Evolutionary conservation across 495 filamentous ascomycete species (phyloP), one percentile per base, ranked within the genome.

Genomic region (Gamarada debralockiae): DNA sequence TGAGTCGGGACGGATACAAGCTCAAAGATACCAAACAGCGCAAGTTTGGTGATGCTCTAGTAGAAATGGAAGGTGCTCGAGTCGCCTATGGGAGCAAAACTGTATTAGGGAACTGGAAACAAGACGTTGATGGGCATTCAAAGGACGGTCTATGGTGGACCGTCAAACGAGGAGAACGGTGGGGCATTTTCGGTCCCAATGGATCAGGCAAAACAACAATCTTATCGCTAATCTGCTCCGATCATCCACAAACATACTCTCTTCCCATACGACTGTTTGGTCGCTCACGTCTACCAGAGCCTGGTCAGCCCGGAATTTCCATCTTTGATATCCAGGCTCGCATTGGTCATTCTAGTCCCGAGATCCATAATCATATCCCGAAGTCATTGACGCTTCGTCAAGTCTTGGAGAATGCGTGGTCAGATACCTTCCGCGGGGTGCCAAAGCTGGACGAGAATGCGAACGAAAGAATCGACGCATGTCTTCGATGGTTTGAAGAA

Each of bases 181-280:
- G 91, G 90, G 92, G 85, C 0, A 75, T 97, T 36, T 88, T 97
- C 60, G 93, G 93, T 0, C 82, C 92, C 13, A 97, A 97, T 61
- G 93, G 85, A 17, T 87, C 84, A 12, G 87, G 88, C 8, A 98
- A 98, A 69, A 97, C 93, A 0, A 98, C 93, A 0, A 74, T 98
- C 44, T 77, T 96, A 14, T 93, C 91, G 2, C 73, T 98, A 13
- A 86, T 98, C 56, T 93, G 89, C 31, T 96, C 92, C 3, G 93
- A 98, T 63, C 93, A 98, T 56, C 93, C 93, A 0, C 91, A 96
- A 65, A 80, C 92, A 1, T 98, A 97, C 66, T 89, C 89, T 2
- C 79, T 87, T 21, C 92, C 92, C 14, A 85, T 98, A 44, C 81
- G 80, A 55, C 72, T 96, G 33, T 96, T 98, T 57, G 89, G 90